phyloP scores from a whole-genome alignment of 1,284 basidiomycete genomes.

The Pseudozyma hubeiensis region DNA sequence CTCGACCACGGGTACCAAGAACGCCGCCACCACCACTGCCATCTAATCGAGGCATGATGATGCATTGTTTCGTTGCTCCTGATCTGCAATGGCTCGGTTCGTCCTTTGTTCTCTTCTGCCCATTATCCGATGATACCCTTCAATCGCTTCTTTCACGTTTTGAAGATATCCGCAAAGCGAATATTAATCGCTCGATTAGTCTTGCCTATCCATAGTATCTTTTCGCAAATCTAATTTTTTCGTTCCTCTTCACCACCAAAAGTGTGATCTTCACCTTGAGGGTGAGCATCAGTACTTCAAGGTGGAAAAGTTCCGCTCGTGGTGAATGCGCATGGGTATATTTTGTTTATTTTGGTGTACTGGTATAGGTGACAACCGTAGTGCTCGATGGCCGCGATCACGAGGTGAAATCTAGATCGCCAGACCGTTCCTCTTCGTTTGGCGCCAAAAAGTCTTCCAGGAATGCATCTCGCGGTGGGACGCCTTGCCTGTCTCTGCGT shows the following conservation, averaged over 20 bases:
- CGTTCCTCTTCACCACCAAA: neutral
- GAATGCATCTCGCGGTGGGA: constrained; percentile 45
- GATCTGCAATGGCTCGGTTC: neutral
- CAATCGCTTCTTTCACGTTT: constrained; percentile 6
- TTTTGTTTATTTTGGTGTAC: constrained; percentile 2
- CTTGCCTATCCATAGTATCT: neutral
- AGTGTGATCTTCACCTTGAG: too few relatives aligned
- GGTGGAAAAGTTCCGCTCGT: too few relatives aligned
- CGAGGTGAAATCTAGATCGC: neutral
- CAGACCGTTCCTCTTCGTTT: neutral
- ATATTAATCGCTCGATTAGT: neutral
- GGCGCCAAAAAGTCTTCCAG: constrained; percentile 19
- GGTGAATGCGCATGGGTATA: too few relatives aligned
- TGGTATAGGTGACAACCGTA: too few relatives aligned
- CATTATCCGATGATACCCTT: constrained; percentile 20
- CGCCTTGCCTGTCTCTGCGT: constrained; percentile 43
- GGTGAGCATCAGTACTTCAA: too few relatives aligned
- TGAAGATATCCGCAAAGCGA: constrained; percentile 15
- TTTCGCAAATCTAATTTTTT: neutral
- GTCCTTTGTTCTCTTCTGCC: constrained; percentile 1
- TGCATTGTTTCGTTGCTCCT: neutral
- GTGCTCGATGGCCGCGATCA: neutral
- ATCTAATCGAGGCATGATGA: constrained; percentile 9
- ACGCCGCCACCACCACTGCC: constrained; percentile 14
- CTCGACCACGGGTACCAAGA: constrained; percentile 11